Evolutionary conservation across 2,329 filamentous ascomycete genomes (phyloP), one percentile per base, ranked within the genome.

Genomic region (Nothopassalora personata): DNA sequence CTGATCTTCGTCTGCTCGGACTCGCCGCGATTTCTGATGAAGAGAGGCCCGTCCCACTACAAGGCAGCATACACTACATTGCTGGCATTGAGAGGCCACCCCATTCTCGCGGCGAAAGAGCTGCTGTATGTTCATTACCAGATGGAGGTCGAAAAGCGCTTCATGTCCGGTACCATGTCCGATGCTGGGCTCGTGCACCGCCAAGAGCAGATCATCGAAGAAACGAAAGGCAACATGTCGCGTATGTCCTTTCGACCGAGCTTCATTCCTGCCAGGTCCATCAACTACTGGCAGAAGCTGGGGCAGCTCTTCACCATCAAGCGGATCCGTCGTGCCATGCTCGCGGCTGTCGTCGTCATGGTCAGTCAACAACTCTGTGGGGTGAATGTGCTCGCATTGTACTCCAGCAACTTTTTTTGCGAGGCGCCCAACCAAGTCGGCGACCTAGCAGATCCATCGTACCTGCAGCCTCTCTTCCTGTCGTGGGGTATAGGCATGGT

Each of bases 1-100:
- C 59, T 70, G 5, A 67, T 70, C 52, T 67, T 62, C 52, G 61
- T 67, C 47, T 68, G 66, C 47, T 66, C 67, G 4, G 70, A 71
- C 47, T 70, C 67, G 9, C 70, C 70, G 1, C 61, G 70, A 6
- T 71, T 68, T 46, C 53, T 69, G 36, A 68, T 72, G 63, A 70
- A 69, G 53, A 63, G 65, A 46, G 59, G 58, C 18, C 43, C 47
- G 15, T 23, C 51, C 6, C 58, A 62, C 15, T 69, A 70, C 51
- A 27, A 46, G 10, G 61, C 58, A n/a, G 70, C 70, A 1, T 71
- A 67, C 53, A 55, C 62, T 11, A 66, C 67, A 0, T 59, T 71
- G 0, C 39, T 65, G 23, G 39, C 50, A 15, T 63, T 72, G 9
- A 62, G 68, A 9, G 60, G 61, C 27, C 60, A 65, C 18, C 65